Evolutionary conservation across 176 grass and related monocot species (phyloP).

Genomic region (Zizania latifolia): DNA sequence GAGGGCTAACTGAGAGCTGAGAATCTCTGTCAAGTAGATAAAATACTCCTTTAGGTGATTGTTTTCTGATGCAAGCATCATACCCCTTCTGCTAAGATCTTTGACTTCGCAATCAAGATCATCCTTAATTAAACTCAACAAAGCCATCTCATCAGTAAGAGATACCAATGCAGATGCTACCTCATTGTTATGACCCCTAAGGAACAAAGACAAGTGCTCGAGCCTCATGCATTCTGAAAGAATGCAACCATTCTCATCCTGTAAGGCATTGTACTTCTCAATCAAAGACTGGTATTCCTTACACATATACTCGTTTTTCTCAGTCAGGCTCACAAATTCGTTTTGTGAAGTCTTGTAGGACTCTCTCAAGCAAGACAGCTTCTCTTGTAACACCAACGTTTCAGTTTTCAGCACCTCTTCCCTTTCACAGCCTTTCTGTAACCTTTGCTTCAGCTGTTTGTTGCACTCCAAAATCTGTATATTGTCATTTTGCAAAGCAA

Average conservation of each 20-base stretch:
- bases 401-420: constrained; percentile 52
- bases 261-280: constrained; percentile 40
- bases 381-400: constrained; percentile 35
- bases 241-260: constrained; percentile 34
- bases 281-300: constrained; percentile 44
- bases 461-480: constrained; percentile 33
- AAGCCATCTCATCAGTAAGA: constrained; percentile 58
- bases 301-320: constrained; percentile 44
- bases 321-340: constrained; percentile 39
- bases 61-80: constrained; percentile 56
- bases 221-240: constrained; percentile 62
- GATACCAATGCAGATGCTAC: constrained; percentile 54
- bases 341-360: constrained; percentile 31
- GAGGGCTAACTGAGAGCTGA: constrained; percentile 49
- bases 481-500: constrained; percentile 43
- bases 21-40: constrained; percentile 49
- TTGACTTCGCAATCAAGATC: constrained; percentile 35
- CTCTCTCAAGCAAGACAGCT: constrained; percentile 37
- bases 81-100: constrained; percentile 40
- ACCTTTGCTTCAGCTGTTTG: constrained; percentile 45
- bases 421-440: constrained; percentile 43
- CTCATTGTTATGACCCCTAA: constrained; percentile 69
- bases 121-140: constrained; percentile 50
- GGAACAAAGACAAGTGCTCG: constrained; percentile 67
- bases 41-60: constrained; percentile 46